These are phyloP conservation scores for Aspergillus sp. DNA, from an alignment of 2,329 filamentous ascomycete species.

Conservation along the genomic window DNA sequence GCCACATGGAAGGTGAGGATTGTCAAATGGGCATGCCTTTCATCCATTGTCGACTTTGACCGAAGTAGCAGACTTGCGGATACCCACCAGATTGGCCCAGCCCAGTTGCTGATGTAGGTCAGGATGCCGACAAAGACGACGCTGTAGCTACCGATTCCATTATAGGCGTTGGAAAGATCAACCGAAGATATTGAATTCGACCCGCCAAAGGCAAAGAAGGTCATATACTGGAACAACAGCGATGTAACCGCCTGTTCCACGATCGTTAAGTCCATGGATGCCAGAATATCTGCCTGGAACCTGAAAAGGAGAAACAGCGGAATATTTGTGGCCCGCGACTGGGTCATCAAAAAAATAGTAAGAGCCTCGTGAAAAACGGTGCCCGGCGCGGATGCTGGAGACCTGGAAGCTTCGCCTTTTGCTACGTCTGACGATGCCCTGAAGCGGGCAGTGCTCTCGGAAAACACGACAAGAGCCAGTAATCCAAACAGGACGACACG, in stretches of 20 bases:
- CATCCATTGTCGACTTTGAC: slow-evolving; percentile 7
- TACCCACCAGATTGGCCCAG: slow-evolving; percentile 83
- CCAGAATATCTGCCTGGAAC: slow-evolving; percentile 55
- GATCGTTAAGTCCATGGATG: slow-evolving; percentile 38
- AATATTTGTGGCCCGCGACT: slow-evolving; percentile 80
- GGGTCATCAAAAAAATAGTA: slow-evolving; percentile 77
- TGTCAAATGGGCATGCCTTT: slow-evolving; percentile 52
- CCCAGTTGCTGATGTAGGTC: slow-evolving; percentile 89
- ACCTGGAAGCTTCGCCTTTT: slow-evolving; percentile 16
- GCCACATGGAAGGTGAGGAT: slow-evolving; percentile 70
- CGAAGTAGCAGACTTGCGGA: slow-evolving; percentile 52
- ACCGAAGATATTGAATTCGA: slow-evolving; percentile 95
- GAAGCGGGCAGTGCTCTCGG: slow-evolving; percentile 13
- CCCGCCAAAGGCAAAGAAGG: slow-evolving; percentile 88
- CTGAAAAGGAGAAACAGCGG: slow-evolving; percentile 78
- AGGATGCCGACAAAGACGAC: slow-evolving; percentile 75
- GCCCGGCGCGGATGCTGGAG: slow-evolving; percentile 7
- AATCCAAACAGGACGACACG: slow-evolving; percentile 51
- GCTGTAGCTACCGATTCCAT: slow-evolving; percentile 80
- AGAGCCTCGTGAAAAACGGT: slow-evolving; percentile 61
- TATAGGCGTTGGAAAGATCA: slow-evolving; percentile 91
- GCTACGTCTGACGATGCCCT: neutral
- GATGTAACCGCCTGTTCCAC: slow-evolving; percentile 66
- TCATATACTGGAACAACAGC: slow-evolving; percentile 73
- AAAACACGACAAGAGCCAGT: slow-evolving; percentile 28